phyloP scores from a whole-genome alignment of 257 asterid species.

The Gynochthodes officinalis region DNA sequence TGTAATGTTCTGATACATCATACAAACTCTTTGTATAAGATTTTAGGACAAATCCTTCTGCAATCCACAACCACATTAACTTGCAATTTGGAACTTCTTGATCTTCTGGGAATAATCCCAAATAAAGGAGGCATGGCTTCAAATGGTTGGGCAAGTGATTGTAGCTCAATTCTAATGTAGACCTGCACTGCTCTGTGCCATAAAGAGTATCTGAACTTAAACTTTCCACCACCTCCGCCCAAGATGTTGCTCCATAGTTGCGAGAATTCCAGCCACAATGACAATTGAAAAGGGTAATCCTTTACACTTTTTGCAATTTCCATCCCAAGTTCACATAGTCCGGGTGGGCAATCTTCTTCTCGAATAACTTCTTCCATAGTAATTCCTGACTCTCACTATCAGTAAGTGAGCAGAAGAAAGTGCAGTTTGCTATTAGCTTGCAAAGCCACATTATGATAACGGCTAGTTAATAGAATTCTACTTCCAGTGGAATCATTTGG shows the following conservation, averaged over 20 bases:
- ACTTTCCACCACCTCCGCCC: constrained; percentile 4
- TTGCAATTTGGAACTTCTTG: constrained; percentile 10
- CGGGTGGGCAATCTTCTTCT: not conserved
- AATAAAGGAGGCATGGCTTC: constrained; percentile 24
- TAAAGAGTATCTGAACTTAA: not conserved
- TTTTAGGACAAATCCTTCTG: constrained; percentile 19
- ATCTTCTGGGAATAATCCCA: constrained; percentile 25
- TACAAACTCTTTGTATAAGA: constrained; percentile 12
- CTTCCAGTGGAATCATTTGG: constrained; percentile 10
- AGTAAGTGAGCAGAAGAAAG: not conserved
- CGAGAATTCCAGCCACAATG: constrained; percentile 22
- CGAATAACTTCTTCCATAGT: constrained; percentile 6
- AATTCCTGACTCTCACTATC: constrained; percentile 15
- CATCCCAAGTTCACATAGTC: not conserved
- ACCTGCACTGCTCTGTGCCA: not conserved
- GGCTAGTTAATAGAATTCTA: constrained; percentile 9
- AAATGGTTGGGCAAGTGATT: constrained; percentile 18
- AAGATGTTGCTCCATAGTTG: not conserved
- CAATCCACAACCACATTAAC: constrained; percentile 27
- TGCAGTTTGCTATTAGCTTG: not conserved
- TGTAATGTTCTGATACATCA: constrained; percentile 22
- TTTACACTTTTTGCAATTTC: constrained; percentile 14
- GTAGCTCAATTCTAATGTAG: constrained; percentile 23
- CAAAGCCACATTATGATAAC: not conserved
- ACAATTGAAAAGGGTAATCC: constrained; percentile 21